Evolutionary conservation across 345 rosid genomes (phyloP), one percentile per base, ranked within the genome.

Genomic region (Pistacia atlantica): DNA sequence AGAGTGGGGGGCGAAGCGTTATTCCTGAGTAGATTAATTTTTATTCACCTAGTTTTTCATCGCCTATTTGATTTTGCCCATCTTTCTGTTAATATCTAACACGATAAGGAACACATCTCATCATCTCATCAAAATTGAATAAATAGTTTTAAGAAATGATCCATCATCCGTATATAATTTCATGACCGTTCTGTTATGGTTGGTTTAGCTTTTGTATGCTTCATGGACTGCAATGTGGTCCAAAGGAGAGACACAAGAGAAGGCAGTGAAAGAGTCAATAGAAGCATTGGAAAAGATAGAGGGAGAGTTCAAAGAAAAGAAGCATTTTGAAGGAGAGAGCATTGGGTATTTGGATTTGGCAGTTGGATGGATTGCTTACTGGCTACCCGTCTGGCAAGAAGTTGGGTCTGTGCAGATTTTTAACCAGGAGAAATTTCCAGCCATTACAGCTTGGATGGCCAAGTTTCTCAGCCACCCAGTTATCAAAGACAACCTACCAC

Each of bases 331-430:
- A 62, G 84, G 78, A 59, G 84, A 73, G 17, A 71, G 5, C 55
- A 77, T 87, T 52, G 89, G 89, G 42, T 85, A 73, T 64, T 11
- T 79, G 72, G 87, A 87, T 70, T 67, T 87, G n/a, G 77, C 65
- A 2, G 1, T 77, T 37, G 86, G 82, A 5, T 83, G 88, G 84
- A 65, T 82, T 1, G 20, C 79, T 25, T 52, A 76, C 67, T 56
- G 66, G 82, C 72, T 84, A 62, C 87, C 84, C 25, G 64, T 80
- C 11, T 84, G 65, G 45, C 85, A 81, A 49, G 84, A 86, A 77
- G 52, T 74, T 14, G 82, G 82, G 42, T 65, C 75, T 51, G 11
- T 69, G 56, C 54, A 80, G 48, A 67, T 83, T 56, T 0, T 69
- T 3, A 73, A 79, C 71, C 68, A 79, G 0, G 14, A 13, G 17